phyloP scores from a whole-genome alignment of 306 rosid genomes.

The Gynostemma pentaphyllum region DNA sequence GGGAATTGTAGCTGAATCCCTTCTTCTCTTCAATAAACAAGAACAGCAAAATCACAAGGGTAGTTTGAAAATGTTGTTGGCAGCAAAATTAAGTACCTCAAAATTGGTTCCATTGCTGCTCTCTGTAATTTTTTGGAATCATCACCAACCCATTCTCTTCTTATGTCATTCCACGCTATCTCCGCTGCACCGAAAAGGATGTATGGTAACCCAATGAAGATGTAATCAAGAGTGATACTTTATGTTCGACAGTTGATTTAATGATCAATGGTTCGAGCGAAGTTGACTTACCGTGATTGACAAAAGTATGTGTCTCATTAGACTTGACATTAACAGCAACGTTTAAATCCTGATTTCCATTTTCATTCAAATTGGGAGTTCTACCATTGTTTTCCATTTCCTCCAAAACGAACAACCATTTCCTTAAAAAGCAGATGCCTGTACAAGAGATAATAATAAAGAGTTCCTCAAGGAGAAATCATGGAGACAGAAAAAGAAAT shows the following conservation, averaged over 20 bases:
- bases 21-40: background rate
- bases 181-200: slow-evolving; percentile 38
- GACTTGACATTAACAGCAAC: background rate
- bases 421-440: background rate
- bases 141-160: slow-evolving; percentile 59
- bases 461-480: background rate
- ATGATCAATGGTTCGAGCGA: background rate
- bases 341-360: slow-evolving; percentile 6
- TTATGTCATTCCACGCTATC: slow-evolving; percentile 48
- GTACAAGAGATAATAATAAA: background rate
- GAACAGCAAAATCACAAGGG: background rate
- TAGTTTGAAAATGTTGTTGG: background rate
- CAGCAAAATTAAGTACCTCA: slow-evolving; percentile 35
- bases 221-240: background rate
- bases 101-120: slow-evolving; percentile 36
- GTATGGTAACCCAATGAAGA: background rate
- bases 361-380: background rate
- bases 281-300: slow-evolving; percentile 3
- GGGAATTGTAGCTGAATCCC: background rate
- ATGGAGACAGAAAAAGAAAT: too few species aligned
- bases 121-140: slow-evolving; percentile 22
- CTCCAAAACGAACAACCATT: slow-evolving; percentile 8
- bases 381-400: background rate
- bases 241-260: background rate
- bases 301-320: background rate